Base-by-base conservation (phyloP, 2,329 filamentous ascomycete genomes). In the Microsporum ferrugineum region DNA sequence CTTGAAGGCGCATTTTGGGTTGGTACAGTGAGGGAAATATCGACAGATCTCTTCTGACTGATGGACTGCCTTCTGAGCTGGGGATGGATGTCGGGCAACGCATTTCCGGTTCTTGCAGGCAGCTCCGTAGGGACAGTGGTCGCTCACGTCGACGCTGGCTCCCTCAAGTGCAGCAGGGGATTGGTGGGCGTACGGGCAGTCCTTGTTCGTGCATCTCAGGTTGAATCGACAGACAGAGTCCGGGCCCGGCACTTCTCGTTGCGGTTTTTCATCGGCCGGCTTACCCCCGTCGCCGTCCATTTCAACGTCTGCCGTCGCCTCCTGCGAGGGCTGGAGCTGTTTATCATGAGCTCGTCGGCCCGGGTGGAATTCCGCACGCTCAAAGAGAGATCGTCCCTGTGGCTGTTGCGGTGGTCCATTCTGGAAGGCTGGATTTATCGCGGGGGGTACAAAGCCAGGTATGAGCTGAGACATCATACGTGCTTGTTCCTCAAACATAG, bases 71-170 rank as follows among this genome's bases (percentile, higher is more conserved):
- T 85, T 89, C 67, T 88, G 83, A 4, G 92, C 91, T 1, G 94
- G 94, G 5, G 91, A 96, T 1, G 94, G 94, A 73, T 99, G 94
- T 62, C 90, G 88, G 34, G 83, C 91, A 6, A 88, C 88, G 71
- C 94, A 99, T 77, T 97, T 97, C 69, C 84, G 82, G 79, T 97
- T 99, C 77, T 94, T 95, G 84, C 94, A 99, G 6, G 91, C 91
- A 1, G 85, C 90, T 23, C 91, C 92, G 68, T 88, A 97, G 17
- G 82, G 82, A 77, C 94, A 99, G 17, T 82, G 80, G 69, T 95
- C 90, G 62, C 80, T 83, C 66, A 91, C 81, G 72, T 97, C 94
- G 62, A 97, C 80, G 0, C 85, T 81, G 1, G 82, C 83, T 33
- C 88, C 88, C 1, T 87, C 86, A 2, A 89, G 88, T 36, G 92